Percentiles rank a stretch among this genome's conserved stretches.
Conservation (phyloP, 1,284 basidiomycete genomes). For the Anthracocystis walkeri region DNA sequence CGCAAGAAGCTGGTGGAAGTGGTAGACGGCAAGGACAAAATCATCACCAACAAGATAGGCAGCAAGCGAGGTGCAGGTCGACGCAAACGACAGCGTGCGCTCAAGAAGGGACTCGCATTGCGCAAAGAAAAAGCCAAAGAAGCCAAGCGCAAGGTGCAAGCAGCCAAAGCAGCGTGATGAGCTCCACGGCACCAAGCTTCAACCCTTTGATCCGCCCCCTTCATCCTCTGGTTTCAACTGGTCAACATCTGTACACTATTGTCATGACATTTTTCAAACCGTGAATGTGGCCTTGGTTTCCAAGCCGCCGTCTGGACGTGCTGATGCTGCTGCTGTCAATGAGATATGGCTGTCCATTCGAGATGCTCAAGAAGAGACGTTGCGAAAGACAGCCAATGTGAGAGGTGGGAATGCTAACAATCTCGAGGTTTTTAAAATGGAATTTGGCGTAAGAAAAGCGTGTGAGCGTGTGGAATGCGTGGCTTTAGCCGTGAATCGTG, state of each 20-base stretch:
- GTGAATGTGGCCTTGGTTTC: too few relatives aligned
- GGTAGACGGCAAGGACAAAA: slow-evolving; percentile 53
- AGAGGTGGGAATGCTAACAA: too few relatives aligned
- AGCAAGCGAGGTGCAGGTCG: slow-evolving; percentile 61
- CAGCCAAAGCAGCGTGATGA: slow-evolving; percentile 30
- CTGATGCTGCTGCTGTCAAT: too few relatives aligned
- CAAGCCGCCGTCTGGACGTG: too few relatives aligned
- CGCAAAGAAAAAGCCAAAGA: slow-evolving; percentile 54
- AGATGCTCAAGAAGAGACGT: too few relatives aligned
- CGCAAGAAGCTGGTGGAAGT: slow-evolving; percentile 59
- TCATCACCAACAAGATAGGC: slow-evolving; percentile 53
- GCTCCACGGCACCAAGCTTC: background rate
- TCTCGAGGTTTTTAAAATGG: too few relatives aligned
- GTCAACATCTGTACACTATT: slow-evolving; percentile 10
- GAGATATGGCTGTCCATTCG: too few relatives aligned
- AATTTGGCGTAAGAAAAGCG: too few relatives aligned
- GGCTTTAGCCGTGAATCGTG: too few relatives aligned
- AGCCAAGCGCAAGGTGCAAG: slow-evolving; percentile 35
- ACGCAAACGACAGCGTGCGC: slow-evolving; percentile 53
- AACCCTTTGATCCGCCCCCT: background rate
- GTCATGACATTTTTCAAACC: background rate
- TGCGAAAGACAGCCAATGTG: too few relatives aligned
- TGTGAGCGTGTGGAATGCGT: too few relatives aligned
- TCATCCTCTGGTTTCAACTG: background rate
- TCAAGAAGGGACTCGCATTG: slow-evolving; percentile 47